A percentile compares a stretch with the other conserved stretches of the same genome.
Conservation (phyloP, 2,329 filamentous ascomycete species). For the Purpureocillium lavendulum region DNA sequence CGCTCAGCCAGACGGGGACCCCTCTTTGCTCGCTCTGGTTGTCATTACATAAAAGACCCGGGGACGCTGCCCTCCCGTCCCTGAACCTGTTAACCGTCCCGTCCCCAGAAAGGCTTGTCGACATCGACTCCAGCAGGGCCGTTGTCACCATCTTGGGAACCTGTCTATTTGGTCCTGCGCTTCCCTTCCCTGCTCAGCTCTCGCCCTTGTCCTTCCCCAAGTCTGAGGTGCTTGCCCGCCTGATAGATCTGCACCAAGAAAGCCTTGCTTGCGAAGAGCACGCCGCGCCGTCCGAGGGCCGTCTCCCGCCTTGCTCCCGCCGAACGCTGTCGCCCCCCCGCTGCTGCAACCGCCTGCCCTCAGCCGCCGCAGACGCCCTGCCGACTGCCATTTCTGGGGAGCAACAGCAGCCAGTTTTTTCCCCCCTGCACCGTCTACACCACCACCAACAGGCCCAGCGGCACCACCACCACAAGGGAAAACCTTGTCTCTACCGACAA, state of each 20-base stretch:
- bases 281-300: too few relatives aligned
- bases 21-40: constrained; percentile 25
- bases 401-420: constrained; percentile 3
- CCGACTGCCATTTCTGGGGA: constrained; percentile 7
- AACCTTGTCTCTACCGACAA: constrained; percentile 6
- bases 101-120: constrained; percentile 12
- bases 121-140: neutral
- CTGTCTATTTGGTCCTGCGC: neutral
- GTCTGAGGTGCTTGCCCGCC: too few relatives aligned
- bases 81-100: constrained; percentile 8
- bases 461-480: constrained; percentile 1
- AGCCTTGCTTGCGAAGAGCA: too few relatives aligned
- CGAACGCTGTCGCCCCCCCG: neutral
- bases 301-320: too few relatives aligned
- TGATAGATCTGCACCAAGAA: too few relatives aligned
- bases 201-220: too few relatives aligned
- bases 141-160: neutral
- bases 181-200: too few relatives aligned
- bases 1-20: constrained; percentile 5
- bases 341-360: constrained; percentile 1
- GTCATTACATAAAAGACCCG: constrained; percentile 31
- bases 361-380: constrained; percentile 17
- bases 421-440: constrained; percentile 17
- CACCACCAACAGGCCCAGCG: neutral
- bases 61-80: constrained; percentile 17